Percentiles rank a stretch among this genome's conserved stretches.
Evolutionary conservation across 345 rosid species (phyloP).

Genomic region (Eutrema heterophyllum): DNA sequence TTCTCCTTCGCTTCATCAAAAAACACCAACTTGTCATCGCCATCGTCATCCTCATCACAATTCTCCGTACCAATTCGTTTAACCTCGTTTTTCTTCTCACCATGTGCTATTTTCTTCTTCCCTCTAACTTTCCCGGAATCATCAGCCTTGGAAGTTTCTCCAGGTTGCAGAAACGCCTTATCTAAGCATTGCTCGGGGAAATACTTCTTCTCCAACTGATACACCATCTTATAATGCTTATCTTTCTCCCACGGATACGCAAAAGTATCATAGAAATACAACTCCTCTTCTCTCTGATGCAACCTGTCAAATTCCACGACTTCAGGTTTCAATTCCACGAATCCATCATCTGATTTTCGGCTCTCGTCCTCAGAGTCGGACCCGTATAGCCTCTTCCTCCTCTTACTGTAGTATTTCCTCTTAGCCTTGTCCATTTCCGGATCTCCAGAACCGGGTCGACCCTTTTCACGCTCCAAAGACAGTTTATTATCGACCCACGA

Average conservation of each 20-base stretch:
- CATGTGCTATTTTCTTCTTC: constrained; percentile 26
- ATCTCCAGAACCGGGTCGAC: constrained; percentile 27
- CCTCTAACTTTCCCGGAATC: constrained; percentile 24
- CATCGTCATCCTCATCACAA: constrained; percentile 23
- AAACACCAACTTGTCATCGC: constrained; percentile 52
- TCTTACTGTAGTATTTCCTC: constrained; percentile 83
- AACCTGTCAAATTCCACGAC: constrained; percentile 70
- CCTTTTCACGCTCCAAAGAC: constrained; percentile 36
- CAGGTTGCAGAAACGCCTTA: constrained; percentile 79
- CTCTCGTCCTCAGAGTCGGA: constrained; percentile 82
- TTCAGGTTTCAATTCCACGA: constrained; percentile 80
- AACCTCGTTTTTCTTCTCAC: constrained; percentile 19
- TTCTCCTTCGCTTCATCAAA: constrained; percentile 63
- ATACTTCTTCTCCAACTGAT: constrained; percentile 95
- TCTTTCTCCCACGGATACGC: constrained; percentile 96
- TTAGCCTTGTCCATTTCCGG: constrained; percentile 72
- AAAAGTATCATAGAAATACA: constrained; percentile 78
- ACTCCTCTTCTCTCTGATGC: constrained; percentile 88
- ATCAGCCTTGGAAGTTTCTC: constrained; percentile 35
- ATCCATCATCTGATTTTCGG: constrained; percentile 53
- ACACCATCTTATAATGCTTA: constrained; percentile 96
- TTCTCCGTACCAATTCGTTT: constrained; percentile 13
- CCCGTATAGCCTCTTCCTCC: constrained; percentile 81
- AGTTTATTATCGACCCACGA: constrained; percentile 82
- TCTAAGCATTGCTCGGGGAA: constrained; percentile 84